Base-by-base conservation (phyloP, 2,329 filamentous ascomycete species). In the Aureobasidium sp. region DNA sequence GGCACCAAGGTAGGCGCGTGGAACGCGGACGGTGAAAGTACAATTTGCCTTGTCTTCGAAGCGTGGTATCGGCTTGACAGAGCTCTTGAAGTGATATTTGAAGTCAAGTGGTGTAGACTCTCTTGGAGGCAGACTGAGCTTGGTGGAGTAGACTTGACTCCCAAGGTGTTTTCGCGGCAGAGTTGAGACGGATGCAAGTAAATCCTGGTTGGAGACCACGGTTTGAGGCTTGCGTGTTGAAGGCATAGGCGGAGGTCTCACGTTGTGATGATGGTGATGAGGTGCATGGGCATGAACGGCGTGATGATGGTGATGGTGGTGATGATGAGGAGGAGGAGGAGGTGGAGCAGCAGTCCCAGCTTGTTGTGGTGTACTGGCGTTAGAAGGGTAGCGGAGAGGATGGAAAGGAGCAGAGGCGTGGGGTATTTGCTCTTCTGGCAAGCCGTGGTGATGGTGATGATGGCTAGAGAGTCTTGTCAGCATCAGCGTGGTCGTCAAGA, bases 21-120 rank as follows among this genome's bases (percentile, higher is more conserved):
- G 88, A 7, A 99, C 86, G 68, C 94, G 90, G 64, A 99, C 82
- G 0, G 91, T 97, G 65, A 95, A 85, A 0, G 90, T 95, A 71
- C 91, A 96, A 68, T 97, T 97, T 67, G 92, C 88, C 63, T 90
- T 89, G 48, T 83, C 85, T 65, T 88, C 77, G 44, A 93, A 90
- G 64, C 84, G 83, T 0, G 93, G 93, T 1, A 97, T 78, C 0
- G 89, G 88, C 59, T 82, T 86, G 0, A 89, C 90, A 32, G 77
- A 82, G 27, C 81, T 82, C 5, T 78, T 79, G 66, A 83, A 85
- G 44, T 82, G 79, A 64, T 83, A 81, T 65, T 82, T 83, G 59
- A 79, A 76, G 66, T 81, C 80, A 34, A 74, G 72, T 11, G 66
- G 64, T 2, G 71, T 70, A 37, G 73, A 75, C 11, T 62, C 60